These are phyloP conservation scores for Cenchrus purpureus DNA, from an alignment of 176 grass and related monocot genomes.

Conservation along the genomic window DNA sequence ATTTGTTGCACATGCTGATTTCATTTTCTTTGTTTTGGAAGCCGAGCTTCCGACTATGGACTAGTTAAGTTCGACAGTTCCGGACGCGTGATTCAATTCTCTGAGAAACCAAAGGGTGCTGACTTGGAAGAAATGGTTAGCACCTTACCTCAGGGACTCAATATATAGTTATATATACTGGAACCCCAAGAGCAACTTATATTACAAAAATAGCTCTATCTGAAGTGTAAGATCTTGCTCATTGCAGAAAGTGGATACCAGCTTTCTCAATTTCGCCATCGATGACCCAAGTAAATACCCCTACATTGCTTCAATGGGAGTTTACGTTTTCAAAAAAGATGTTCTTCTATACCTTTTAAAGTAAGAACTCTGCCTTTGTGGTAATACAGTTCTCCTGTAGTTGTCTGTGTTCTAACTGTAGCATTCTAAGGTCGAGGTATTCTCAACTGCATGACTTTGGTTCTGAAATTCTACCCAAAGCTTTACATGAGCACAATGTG, in stretches of 20 bases:
- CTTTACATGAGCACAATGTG: conserved; percentile 66
- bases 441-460: conserved; percentile 71
- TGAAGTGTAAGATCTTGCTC: conserved; percentile 2
- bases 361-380: conserved; percentile 47
- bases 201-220: conserved; percentile 13
- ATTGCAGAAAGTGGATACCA: conserved; percentile 65
- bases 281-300: conserved; percentile 48
- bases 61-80: conserved; percentile 71
- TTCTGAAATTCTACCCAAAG: conserved; percentile 75
- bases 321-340: conserved; percentile 80
- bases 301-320: conserved; percentile 83
- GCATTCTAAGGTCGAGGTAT: conserved; percentile 64
- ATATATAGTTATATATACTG: not conserved
- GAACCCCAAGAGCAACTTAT: not conserved
- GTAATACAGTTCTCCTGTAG: conserved; percentile 53
- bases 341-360: conserved; percentile 64
- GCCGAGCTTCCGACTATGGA: conserved; percentile 81
- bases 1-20: not conserved
- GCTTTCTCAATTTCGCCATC: conserved; percentile 48
- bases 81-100: conserved; percentile 71
- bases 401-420: conserved; percentile 20
- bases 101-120: conserved; percentile 67
- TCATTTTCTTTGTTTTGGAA: conserved; percentile 17
- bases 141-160: not conserved
- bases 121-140: conserved; percentile 78